These are phyloP conservation scores for Hymenoscyphus fructigenus DNA, from an alignment of 2,329 filamentous ascomycete genomes.

Conservation along the genomic window DNA sequence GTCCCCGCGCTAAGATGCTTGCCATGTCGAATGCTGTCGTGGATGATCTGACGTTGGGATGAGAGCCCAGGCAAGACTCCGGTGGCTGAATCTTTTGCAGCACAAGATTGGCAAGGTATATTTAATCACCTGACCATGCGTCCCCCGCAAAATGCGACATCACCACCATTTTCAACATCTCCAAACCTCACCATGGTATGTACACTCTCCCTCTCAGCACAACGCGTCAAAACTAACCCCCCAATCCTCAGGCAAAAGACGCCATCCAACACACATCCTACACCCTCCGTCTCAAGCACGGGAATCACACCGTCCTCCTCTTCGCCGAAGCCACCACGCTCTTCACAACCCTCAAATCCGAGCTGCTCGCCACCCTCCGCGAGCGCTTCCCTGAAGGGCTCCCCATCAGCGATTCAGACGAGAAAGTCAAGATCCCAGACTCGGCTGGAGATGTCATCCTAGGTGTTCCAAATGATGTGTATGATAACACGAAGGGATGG, in stretches of 20 bases:
- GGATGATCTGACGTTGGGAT: constrained; percentile 22
- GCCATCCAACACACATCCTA: constrained; percentile 49
- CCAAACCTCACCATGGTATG: constrained; percentile 1
- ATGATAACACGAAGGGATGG: constrained; percentile 51
- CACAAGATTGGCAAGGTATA: constrained; percentile 1
- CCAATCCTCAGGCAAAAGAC: constrained; percentile 15
- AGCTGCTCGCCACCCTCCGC: constrained; percentile 57
- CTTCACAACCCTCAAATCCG: constrained; percentile 55
- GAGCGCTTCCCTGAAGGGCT: constrained; percentile 58
- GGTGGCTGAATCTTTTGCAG: constrained; percentile 4
- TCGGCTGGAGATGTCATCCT: constrained; percentile 45
- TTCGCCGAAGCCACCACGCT: constrained; percentile 59
- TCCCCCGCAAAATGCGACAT: neutral
- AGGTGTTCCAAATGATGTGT: constrained; percentile 46
- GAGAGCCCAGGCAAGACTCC: constrained; percentile 10
- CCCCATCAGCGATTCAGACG: constrained; percentile 34
- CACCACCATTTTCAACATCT: neutral
- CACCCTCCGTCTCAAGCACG: constrained; percentile 72
- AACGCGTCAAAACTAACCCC: neutral
- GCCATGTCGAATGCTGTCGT: constrained; percentile 18
- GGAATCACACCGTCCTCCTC: constrained; percentile 68
- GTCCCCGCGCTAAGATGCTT: constrained; percentile 16
- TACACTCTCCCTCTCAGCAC: neutral
- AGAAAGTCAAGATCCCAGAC: constrained; percentile 39
- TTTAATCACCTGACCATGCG: neutral